Percentiles rank a stretch among this genome's conserved stretches.
Conservation (phyloP, 2,329 filamentous ascomycete species). For the Fusarium sp. region DNA sequence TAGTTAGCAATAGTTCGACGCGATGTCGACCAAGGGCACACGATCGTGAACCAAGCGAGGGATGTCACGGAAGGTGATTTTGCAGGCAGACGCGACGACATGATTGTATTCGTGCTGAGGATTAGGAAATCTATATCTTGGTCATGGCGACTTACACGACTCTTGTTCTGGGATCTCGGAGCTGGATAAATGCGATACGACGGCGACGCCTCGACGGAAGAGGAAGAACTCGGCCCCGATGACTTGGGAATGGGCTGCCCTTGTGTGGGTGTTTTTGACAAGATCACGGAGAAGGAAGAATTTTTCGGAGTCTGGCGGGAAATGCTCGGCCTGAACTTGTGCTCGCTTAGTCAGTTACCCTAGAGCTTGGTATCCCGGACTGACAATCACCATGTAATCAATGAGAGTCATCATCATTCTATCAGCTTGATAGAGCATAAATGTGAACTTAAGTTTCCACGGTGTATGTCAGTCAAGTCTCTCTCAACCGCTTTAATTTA, state of each 20-base stretch:
- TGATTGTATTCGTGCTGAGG: conserved; percentile 29
- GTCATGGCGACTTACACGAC: conserved; percentile 49
- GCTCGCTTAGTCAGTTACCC: conserved; percentile 30
- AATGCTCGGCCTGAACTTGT: conserved; percentile 29
- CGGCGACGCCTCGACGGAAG: conserved; percentile 53
- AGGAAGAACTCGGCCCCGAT: conserved; percentile 57
- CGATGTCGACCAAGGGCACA: conserved; percentile 34
- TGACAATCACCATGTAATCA: not conserved
- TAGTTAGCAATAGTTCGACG: conserved; percentile 40
- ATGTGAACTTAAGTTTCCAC: not conserved
- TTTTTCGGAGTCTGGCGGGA: conserved; percentile 46
- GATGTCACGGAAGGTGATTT: conserved; percentile 24
- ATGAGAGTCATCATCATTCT: not conserved
- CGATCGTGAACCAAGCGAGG: conserved; percentile 14
- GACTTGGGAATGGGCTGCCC: conserved; percentile 42
- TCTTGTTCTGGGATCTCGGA: conserved; percentile 50
- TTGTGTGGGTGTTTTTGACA: conserved; percentile 49
- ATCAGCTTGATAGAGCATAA: not conserved
- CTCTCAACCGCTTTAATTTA: no score
- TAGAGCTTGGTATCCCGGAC: not conserved
- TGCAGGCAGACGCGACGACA: conserved; percentile 19
- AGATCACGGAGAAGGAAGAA: conserved; percentile 50
- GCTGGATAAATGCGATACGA: conserved; percentile 57
- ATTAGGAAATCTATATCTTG: conserved; percentile 32
- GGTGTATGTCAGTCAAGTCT: not conserved